Evolutionary conservation across 257 asterid species (phyloP), one percentile per base, ranked within the genome.

Genomic region (Ilex asprella): DNA sequence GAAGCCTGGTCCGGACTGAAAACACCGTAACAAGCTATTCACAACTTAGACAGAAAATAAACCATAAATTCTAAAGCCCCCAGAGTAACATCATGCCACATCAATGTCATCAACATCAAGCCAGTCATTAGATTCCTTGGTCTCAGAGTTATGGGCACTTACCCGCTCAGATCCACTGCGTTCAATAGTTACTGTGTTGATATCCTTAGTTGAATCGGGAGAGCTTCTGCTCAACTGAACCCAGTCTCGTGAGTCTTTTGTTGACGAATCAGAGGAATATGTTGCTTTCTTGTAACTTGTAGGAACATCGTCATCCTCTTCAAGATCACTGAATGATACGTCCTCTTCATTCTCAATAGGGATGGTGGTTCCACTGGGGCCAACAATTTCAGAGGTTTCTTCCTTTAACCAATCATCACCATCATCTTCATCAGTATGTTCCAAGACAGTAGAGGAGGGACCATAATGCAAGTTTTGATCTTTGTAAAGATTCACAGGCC

Each of bases 271-370:
- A 31, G 95, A 82, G 56, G 82, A 75, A 76, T 64, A 46, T 61
- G 76, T 75, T 7, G 78, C 69, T 69, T 81, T 85, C 75, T 82
- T 84, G 32, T 70, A 70, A 69, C 69, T 86, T 7, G 80, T 60
- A 3, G 86, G 77, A 39, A 56, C 71, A 21, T 87, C 96, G 12
- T 94, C 97, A 8, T 93, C 94, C 39, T 82, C 85, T 73, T 94
- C 99, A 59, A 94, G 97, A 78, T 94, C 99, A 69, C 99, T 94
- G 61, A 94, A 94, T 2, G 99, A 87, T 61, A 94, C 99, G 21
- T 90, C 99, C 41, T 93, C 99, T 13, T 94, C 99, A 41, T 84
- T 81, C 75, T 78, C 90, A 21, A 87, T 64, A 41, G 83, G 80
- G 53, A 77, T 78, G 51, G 74, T 58, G 62, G 82, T 70, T 63